These are phyloP conservation scores for Xylaria curta DNA, from an alignment of 495 filamentous ascomycete genomes.

Conservation along the genomic window DNA sequence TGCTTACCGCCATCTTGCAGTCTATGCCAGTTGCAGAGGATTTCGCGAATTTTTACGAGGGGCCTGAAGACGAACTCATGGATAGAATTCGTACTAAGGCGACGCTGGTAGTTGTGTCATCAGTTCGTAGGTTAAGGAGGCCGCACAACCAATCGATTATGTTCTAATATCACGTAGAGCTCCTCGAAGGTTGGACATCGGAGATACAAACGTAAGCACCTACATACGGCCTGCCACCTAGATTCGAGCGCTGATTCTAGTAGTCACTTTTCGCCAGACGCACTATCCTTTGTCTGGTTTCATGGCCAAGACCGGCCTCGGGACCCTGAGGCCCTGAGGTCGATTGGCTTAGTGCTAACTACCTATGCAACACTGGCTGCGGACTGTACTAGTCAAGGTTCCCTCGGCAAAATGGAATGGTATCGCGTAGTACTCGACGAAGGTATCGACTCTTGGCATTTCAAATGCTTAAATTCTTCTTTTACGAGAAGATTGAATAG, in stretches of 20 bases:
- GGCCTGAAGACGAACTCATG: neutral
- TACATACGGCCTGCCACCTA: neutral
- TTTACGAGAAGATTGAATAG: neutral
- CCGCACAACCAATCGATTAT: neutral
- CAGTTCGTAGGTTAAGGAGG: constrained; percentile 1
- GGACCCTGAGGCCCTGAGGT: neutral
- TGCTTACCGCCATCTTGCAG: constrained; percentile 68
- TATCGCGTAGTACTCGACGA: constrained; percentile 76
- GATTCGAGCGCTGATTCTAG: neutral
- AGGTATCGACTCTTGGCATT: constrained; percentile 19
- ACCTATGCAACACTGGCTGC: constrained; percentile 21
- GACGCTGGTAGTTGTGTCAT: constrained; percentile 5
- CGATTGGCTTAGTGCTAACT: neutral
- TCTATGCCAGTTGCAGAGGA: constrained; percentile 39
- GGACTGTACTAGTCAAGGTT: constrained; percentile 50
- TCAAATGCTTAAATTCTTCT: neutral
- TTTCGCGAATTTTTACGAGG: constrained; percentile 6
- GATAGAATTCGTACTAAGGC: neutral
- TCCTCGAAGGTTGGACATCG: constrained; percentile 8
- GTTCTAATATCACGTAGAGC: neutral
- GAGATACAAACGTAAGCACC: constrained; percentile 11
- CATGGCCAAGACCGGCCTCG: constrained; percentile 10
- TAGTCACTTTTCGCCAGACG: neutral
- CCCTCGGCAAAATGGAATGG: constrained; percentile 70
- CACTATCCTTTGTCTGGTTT: neutral